These are phyloP conservation scores for Xylariaceae sp. DNA, from an alignment of 2,329 filamentous ascomycete genomes.

Conservation along the genomic window DNA sequence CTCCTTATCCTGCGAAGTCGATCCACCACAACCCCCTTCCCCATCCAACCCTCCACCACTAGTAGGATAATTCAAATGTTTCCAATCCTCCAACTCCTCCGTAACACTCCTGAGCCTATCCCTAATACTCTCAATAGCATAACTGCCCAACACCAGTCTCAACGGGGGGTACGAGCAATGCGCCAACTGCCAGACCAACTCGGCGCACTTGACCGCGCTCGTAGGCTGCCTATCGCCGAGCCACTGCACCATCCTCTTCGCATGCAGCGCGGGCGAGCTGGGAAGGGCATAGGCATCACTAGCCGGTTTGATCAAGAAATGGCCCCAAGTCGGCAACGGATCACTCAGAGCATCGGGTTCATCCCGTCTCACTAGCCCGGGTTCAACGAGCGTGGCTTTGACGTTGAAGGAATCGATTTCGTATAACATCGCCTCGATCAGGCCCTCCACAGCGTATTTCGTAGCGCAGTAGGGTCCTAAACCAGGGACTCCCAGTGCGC, in stretches of 20 bases:
- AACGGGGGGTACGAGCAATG: conserved; percentile 94
- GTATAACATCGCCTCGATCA: conserved; percentile 96
- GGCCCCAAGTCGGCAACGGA: conserved; percentile 77
- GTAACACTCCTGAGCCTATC: conserved; percentile 87
- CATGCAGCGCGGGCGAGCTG: conserved; percentile 81
- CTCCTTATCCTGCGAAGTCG: conserved; percentile 29
- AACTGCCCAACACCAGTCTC: conserved; percentile 81
- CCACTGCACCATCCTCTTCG: conserved; percentile 90
- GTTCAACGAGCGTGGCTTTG: conserved; percentile 89
- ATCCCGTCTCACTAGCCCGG: conserved; percentile 81
- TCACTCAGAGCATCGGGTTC: conserved; percentile 57
- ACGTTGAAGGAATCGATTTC: conserved; percentile 89
- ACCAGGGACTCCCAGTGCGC: conserved; percentile 88
- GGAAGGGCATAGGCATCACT: conserved; percentile 75
- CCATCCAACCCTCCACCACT: too few species aligned
- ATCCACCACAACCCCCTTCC: conserved; percentile 4
- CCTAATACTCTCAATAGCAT: conserved; percentile 92
- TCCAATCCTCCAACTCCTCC: conserved; percentile 94
- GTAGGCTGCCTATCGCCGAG: conserved; percentile 88
- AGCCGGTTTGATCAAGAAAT: conserved; percentile 84
- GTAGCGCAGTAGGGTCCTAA: conserved; percentile 93
- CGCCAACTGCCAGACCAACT: conserved; percentile 89
- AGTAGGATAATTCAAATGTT: conserved; percentile 68
- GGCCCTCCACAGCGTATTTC: conserved; percentile 92
- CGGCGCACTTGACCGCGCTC: conserved; percentile 86